Conservation (phyloP, 2,329 filamentous ascomycete species). For the Mycosphaerella arachidis region DNA sequence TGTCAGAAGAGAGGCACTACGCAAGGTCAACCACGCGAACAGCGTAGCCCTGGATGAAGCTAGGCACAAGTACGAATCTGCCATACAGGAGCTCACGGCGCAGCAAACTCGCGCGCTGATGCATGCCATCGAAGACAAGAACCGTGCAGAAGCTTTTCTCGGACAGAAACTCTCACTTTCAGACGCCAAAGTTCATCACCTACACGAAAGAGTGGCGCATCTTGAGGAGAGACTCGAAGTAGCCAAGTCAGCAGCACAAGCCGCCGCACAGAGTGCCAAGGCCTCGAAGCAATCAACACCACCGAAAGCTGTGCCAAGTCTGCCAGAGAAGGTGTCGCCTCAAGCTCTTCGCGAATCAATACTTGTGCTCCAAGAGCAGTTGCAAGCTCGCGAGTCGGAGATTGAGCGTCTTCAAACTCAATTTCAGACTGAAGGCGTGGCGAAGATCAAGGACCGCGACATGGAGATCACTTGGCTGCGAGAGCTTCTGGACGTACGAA, state of each 20-base stretch:
- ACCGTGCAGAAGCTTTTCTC: conserved; percentile 73
- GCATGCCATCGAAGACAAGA: conserved; percentile 68
- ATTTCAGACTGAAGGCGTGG: conserved; percentile 71
- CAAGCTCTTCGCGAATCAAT: conserved; percentile 95
- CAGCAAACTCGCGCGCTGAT: conserved; percentile 51
- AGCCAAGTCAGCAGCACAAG: conserved; percentile 78
- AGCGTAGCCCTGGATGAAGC: conserved; percentile 52
- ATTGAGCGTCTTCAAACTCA: conserved; percentile 82
- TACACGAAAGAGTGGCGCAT: conserved; percentile 78
- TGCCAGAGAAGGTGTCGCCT: conserved; percentile 83
- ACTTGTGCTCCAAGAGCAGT: conserved; percentile 90
- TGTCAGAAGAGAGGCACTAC: conserved; percentile 58
- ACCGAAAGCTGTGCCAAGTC: conserved; percentile 36
- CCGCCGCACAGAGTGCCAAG: conserved; percentile 65
- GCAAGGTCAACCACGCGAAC: conserved; percentile 52
- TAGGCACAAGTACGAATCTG: conserved; percentile 50
- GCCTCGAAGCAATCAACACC: conserved; percentile 17
- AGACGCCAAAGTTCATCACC: conserved; percentile 76
- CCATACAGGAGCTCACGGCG: conserved; percentile 47
- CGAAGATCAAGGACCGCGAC: conserved; percentile 83
- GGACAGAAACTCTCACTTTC: conserved; percentile 77
- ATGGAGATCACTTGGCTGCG: conserved; percentile 94
- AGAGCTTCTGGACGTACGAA: conserved; percentile 83
- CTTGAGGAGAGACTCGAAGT: conserved; percentile 89
- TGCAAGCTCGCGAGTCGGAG: conserved; percentile 85